Evolutionary conservation across 306 rosid species (phyloP).

Genomic region (Cicer cuneatum): DNA sequence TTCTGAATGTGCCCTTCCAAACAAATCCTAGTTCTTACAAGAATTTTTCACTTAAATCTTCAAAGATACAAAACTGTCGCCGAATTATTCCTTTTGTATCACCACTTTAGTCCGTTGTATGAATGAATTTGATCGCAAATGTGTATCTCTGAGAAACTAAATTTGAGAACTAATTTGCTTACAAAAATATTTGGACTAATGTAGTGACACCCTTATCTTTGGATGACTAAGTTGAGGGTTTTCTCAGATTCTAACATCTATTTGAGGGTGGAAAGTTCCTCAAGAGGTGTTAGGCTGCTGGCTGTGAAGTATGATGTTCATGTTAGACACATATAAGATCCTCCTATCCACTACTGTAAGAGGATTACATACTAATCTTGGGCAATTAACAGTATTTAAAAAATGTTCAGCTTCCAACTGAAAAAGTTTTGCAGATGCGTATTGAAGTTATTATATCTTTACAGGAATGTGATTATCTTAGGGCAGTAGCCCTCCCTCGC

Average conservation of each 20-base stretch:
- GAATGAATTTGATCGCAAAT: not conserved
- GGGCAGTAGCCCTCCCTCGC: slow-evolving; percentile 80
- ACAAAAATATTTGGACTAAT: too few species aligned
- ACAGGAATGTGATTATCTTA: slow-evolving; percentile 95
- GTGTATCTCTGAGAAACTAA: not conserved
- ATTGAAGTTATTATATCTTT: slow-evolving; percentile 38
- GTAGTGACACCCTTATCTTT: too few species aligned
- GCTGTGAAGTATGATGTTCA: slow-evolving; percentile 28
- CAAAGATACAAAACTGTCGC: not conserved
- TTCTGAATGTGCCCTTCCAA: too few species aligned
- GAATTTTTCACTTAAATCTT: too few species aligned
- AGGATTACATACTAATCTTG: slow-evolving; percentile 12
- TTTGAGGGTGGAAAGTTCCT: slow-evolving; percentile 12
- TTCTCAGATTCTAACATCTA: not conserved
- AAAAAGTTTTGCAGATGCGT: slow-evolving; percentile 7
- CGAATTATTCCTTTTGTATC: not conserved
- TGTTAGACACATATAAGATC: slow-evolving; percentile 22
- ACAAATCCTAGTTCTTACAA: too few species aligned
- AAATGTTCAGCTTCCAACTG: slow-evolving; percentile 33
- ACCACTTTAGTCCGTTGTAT: not conserved
- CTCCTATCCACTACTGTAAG: slow-evolving; percentile 30
- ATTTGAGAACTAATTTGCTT: not conserved
- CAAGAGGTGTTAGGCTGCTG: not conserved
- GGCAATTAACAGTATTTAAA: slow-evolving; percentile 31
- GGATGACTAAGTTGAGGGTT: not conserved